These are phyloP conservation scores for Fusarium sp. DNA, from an alignment of 2,329 filamentous ascomycete species.

Conservation along the genomic window DNA sequence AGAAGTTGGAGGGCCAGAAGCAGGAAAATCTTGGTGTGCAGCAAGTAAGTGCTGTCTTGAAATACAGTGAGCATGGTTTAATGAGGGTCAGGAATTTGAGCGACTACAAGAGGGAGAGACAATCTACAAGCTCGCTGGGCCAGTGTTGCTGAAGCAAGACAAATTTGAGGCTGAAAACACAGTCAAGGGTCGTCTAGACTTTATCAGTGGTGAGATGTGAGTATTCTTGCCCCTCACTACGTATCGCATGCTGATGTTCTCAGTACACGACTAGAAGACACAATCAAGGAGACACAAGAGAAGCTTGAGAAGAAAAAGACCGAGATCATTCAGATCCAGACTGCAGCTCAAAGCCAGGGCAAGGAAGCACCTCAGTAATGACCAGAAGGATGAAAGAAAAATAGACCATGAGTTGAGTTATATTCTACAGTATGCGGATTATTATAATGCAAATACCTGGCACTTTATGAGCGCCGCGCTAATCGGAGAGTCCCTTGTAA, in stretches of 20 bases:
- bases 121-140: slow-evolving; percentile 96
- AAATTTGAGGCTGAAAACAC: slow-evolving; percentile 89
- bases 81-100: slow-evolving; percentile 75
- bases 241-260: slow-evolving; percentile 13
- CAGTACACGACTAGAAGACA: slow-evolving; percentile 55
- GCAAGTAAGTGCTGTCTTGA: slow-evolving; percentile 61
- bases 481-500: slow-evolving; percentile 16
- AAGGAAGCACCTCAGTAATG: slow-evolving; percentile 38
- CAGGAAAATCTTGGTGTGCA: slow-evolving; percentile 92
- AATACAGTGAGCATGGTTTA: slow-evolving; percentile 8
- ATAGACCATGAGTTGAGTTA: slow-evolving; percentile 44
- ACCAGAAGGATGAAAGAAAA: slow-evolving; percentile 6
- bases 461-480: slow-evolving; percentile 26
- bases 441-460: slow-evolving; percentile 35
- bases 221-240: slow-evolving; percentile 43
- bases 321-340: slow-evolving; percentile 67
- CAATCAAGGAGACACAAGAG: slow-evolving; percentile 64
- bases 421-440: slow-evolving; percentile 34
- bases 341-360: slow-evolving; percentile 47
- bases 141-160: slow-evolving; percentile 93
- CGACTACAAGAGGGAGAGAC: slow-evolving; percentile 81
- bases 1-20: slow-evolving; percentile 92
- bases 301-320: slow-evolving; percentile 68
- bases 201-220: slow-evolving; percentile 93
- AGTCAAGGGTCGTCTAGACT: slow-evolving; percentile 89